Evolutionary conservation across 352 stramenopile species (phyloP).

Genomic region (Pythium folliculosum): DNA sequence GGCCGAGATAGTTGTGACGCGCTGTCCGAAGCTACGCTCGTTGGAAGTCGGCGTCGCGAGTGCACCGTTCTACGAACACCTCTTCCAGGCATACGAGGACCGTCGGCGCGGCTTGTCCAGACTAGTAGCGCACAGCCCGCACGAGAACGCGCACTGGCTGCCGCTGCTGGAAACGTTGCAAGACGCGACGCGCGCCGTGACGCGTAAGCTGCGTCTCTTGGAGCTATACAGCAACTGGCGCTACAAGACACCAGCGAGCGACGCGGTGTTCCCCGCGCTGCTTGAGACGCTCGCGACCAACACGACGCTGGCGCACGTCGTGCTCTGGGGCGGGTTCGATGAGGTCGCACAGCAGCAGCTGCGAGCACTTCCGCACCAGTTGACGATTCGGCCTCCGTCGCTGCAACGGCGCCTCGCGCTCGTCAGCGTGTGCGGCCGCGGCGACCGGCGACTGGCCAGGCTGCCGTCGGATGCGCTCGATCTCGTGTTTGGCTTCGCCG

Average conservation of each 20-base stretch:
- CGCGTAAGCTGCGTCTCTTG: too few relatives aligned
- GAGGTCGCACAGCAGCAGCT: neutral
- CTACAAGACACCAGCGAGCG: too few relatives aligned
- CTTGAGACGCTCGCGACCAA: neutral
- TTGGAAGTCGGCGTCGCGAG: neutral
- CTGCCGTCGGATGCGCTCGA: constrained; percentile 6
- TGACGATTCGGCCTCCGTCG: neutral
- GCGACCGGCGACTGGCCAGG: neutral
- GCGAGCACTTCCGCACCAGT: neutral
- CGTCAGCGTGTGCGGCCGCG: neutral
- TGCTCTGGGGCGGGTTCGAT: neutral
- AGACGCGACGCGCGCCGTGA: neutral
- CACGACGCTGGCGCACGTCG: neutral
- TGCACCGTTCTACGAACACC: neutral
- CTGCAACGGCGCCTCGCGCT: constrained; percentile 2
- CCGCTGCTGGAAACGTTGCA: neutral
- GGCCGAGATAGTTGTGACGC: constrained; percentile 5
- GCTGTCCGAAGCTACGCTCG: neutral
- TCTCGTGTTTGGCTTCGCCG: constrained; percentile 5
- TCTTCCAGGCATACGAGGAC: neutral
- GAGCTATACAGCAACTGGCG: too few relatives aligned
- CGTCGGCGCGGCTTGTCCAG: neutral
- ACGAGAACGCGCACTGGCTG: too few relatives aligned
- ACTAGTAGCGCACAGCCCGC: neutral
- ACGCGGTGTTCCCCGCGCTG: neutral